phyloP scores from a whole-genome alignment of 768 basidiomycete species.

The Ephemerocybe angulata region DNA sequence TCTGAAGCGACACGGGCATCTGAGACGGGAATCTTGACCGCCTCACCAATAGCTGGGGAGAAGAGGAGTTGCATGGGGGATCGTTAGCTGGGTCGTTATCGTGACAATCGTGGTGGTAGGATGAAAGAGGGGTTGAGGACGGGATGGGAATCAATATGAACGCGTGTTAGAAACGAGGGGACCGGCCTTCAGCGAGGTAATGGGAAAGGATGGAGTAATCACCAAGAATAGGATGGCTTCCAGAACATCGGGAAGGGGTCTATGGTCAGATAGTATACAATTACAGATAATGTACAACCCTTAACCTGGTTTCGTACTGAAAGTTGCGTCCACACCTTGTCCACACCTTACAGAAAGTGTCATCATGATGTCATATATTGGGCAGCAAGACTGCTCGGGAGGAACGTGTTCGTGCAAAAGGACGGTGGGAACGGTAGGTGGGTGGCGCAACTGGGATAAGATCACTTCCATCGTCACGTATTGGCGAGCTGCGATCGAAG shows the following conservation, averaged over 20 bases:
- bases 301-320: background rate
- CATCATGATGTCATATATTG: constrained; percentile 2
- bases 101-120: background rate
- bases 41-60: constrained; percentile 35
- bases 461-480: constrained; percentile 23
- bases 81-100: background rate
- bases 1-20: constrained; percentile 15
- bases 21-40: constrained; percentile 23
- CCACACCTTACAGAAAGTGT: background rate
- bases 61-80: constrained; percentile 35
- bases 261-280: background rate
- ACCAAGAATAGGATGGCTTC: constrained; percentile 1
- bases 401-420: constrained; percentile 1
- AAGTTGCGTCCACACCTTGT: background rate
- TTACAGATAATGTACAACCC: background rate
- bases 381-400: background rate
- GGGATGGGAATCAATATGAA: background rate
- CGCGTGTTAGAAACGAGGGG: constrained; percentile 1
- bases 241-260: background rate
- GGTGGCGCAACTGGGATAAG: constrained; percentile 17
- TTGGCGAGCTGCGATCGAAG: constrained; percentile 18
- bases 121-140: background rate
- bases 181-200: background rate
- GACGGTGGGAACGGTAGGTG: background rate
- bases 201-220: background rate